Evolutionary conservation across 2,329 filamentous ascomycete species (phyloP).

Genomic region (Aspergillus hortae): DNA sequence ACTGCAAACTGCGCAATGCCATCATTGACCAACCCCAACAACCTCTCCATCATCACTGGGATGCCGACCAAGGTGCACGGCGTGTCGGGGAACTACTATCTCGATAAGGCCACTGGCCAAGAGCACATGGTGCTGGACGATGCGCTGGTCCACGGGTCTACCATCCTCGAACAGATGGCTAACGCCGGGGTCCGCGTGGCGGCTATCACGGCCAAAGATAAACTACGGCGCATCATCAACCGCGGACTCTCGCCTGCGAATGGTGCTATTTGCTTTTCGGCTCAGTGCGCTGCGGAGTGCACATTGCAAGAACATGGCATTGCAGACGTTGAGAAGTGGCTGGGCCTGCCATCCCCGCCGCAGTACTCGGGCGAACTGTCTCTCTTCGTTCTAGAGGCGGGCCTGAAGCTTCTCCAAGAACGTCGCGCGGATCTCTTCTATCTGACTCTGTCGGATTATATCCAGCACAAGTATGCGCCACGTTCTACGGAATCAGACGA

Average conservation of each 20-base stretch:
- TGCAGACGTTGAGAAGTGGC: conserved; percentile 33
- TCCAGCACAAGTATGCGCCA: conserved; percentile 45
- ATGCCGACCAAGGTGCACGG: conserved; percentile 39
- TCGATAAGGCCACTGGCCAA: conserved; percentile 38
- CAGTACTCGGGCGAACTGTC: conserved; percentile 47
- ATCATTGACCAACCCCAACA: conserved; percentile 46
- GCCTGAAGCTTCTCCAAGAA: conserved; percentile 41
- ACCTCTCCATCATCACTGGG: conserved; percentile 45
- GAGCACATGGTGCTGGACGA: conserved; percentile 44
- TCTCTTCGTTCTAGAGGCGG: conserved; percentile 43
- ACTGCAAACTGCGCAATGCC: conserved; percentile 42
- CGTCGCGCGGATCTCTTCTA: conserved; percentile 40
- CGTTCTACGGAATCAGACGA: conserved; percentile 32
- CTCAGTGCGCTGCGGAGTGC: conserved; percentile 29
- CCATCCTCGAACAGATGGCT: conserved; percentile 41
- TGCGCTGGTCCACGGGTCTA: conserved; percentile 39
- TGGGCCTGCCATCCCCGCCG: conserved; percentile 33
- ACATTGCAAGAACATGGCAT: conserved; percentile 35
- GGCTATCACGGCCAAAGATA: conserved; percentile 46
- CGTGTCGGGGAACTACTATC: conserved; percentile 44
- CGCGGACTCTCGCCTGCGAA: conserved; percentile 28
- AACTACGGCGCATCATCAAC: conserved; percentile 40
- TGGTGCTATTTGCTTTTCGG: conserved; percentile 39
- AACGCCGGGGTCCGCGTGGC: conserved; percentile 38
- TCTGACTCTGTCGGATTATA: conserved; percentile 43